These are phyloP conservation scores for Cardamine occulta DNA, from an alignment of 345 rosid species.

Conservation along the genomic window DNA sequence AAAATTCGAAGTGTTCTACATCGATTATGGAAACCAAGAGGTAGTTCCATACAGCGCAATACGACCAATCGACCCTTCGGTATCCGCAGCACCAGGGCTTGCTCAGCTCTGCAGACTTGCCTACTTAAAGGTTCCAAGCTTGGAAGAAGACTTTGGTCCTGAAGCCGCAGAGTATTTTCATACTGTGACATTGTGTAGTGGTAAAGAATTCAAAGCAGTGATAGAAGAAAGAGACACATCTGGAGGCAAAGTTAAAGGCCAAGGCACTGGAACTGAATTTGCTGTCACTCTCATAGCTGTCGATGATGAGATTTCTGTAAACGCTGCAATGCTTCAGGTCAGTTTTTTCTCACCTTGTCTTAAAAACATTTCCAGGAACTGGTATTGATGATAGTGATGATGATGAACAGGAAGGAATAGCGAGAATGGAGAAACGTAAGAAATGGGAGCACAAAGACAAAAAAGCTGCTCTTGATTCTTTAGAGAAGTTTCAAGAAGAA, in stretches of 20 bases:
- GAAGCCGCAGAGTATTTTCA: slow-evolving; percentile 89
- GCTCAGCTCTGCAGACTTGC: slow-evolving; percentile 97
- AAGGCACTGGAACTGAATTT: slow-evolving; percentile 80
- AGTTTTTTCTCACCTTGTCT: slow-evolving; percentile 17
- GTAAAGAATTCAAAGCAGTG: slow-evolving; percentile 73
- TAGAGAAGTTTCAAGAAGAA: slow-evolving; percentile 82
- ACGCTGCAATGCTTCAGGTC: slow-evolving; percentile 93
- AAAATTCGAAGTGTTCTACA: slow-evolving; percentile 89
- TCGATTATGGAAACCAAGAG: slow-evolving; percentile 97
- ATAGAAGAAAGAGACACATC: slow-evolving; percentile 84
- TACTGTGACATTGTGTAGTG: slow-evolving; percentile 58
- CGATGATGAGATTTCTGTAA: slow-evolving; percentile 79
- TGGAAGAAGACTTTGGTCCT: slow-evolving; percentile 83
- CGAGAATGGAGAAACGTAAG: slow-evolving; percentile 85
- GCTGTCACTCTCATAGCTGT: slow-evolving; percentile 71
- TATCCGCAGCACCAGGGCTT: slow-evolving; percentile 71
- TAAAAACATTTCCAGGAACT: not conserved
- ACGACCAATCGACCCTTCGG: slow-evolving; percentile 75
- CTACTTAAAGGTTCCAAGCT: slow-evolving; percentile 82
- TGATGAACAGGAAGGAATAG: slow-evolving; percentile 79
- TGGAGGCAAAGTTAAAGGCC: slow-evolving; percentile 91
- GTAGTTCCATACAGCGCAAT: slow-evolving; percentile 66
- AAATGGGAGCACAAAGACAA: slow-evolving; percentile 78
- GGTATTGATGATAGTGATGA: slow-evolving; percentile 2
- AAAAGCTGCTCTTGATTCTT: slow-evolving; percentile 57